Evolutionary conservation across 1,284 basidiomycete genomes (phyloP).

Genomic region (Pseudozyma pruni): DNA sequence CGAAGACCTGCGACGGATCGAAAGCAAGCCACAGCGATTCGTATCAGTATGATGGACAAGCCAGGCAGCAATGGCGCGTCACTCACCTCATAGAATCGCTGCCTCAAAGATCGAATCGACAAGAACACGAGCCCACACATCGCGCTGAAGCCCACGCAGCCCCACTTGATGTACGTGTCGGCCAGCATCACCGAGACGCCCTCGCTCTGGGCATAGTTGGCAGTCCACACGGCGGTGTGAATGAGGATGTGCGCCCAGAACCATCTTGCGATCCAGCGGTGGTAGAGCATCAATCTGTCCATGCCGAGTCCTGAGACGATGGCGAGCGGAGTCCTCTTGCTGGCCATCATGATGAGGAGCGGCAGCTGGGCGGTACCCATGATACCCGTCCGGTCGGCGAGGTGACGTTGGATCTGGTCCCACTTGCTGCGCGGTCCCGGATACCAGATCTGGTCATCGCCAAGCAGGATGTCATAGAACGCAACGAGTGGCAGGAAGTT

Average conservation of each 20-base stretch:
- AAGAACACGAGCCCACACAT: constrained; percentile 42
- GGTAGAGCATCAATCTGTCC: constrained; percentile 64
- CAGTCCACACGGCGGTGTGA: constrained; percentile 53
- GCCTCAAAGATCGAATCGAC: constrained; percentile 33
- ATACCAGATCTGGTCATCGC: constrained; percentile 19
- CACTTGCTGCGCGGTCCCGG: constrained; percentile 26
- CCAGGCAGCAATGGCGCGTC: background rate
- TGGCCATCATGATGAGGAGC: constrained; percentile 64
- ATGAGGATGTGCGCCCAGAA: constrained; percentile 55
- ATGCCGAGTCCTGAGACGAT: constrained; percentile 59
- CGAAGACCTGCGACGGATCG: constrained; percentile 60
- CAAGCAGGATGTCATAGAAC: constrained; percentile 32
- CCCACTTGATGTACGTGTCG: constrained; percentile 62
- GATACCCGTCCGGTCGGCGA: constrained; percentile 62
- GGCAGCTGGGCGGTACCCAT: constrained; percentile 59
- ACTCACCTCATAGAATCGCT: constrained; percentile 42
- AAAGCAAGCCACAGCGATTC: no score
- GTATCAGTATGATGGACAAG: constrained; percentile 11
- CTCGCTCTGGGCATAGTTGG: constrained; percentile 6
- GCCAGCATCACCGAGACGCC: constrained; percentile 15
- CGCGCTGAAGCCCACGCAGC: constrained; percentile 45
- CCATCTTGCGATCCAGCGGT: constrained; percentile 66
- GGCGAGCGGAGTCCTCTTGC: constrained; percentile 63
- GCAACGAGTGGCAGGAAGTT: constrained; percentile 49
- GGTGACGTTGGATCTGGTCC: constrained; percentile 32